Conservation (phyloP, 176 grass and related monocot genomes). For the Cenchrus purpureus region DNA sequence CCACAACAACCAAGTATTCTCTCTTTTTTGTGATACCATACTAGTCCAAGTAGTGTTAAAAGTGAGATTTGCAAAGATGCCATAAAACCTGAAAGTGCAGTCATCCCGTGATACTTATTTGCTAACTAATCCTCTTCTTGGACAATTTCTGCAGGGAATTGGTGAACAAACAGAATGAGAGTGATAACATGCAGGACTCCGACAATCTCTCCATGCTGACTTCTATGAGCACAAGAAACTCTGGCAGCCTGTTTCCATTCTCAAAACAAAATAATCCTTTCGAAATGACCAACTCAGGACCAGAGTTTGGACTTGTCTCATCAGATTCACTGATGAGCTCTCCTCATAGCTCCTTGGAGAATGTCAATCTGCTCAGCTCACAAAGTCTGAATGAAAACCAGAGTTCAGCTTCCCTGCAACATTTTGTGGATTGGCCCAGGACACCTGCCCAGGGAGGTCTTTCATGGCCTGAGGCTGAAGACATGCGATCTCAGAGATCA, state of each 20-base stretch:
- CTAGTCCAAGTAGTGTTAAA: too few relatives aligned
- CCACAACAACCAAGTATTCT: background rate
- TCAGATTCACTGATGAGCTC: slow-evolving; percentile 58
- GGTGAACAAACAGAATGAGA: slow-evolving; percentile 53
- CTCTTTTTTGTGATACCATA: background rate
- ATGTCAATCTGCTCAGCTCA: slow-evolving; percentile 49
- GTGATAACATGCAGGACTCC: slow-evolving; percentile 50
- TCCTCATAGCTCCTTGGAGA: slow-evolving; percentile 59
- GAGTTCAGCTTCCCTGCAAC: slow-evolving; percentile 63
- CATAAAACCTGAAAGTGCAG: background rate
- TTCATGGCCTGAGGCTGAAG: slow-evolving; percentile 74
- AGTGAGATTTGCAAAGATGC: background rate
- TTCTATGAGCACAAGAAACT: slow-evolving; percentile 49
- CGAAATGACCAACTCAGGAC: slow-evolving; percentile 47
- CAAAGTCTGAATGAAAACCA: slow-evolving; percentile 62
- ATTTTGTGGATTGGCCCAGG: slow-evolving; percentile 77
- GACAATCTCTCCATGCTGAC: slow-evolving; percentile 60
- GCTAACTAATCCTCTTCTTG: background rate
- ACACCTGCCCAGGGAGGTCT: slow-evolving; percentile 58
- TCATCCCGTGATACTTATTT: background rate
- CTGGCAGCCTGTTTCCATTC: slow-evolving; percentile 48
- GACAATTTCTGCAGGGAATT: slow-evolving; percentile 53
- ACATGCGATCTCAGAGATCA: slow-evolving; percentile 71
- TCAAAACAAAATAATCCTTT: slow-evolving; percentile 81
- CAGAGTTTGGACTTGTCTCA: slow-evolving; percentile 60